Percentiles rank a stretch among this genome's conserved stretches.
These are phyloP conservation scores for Hibiscus tridactylites DNA, from an alignment of 345 rosid species.

Conservation along the genomic window DNA sequence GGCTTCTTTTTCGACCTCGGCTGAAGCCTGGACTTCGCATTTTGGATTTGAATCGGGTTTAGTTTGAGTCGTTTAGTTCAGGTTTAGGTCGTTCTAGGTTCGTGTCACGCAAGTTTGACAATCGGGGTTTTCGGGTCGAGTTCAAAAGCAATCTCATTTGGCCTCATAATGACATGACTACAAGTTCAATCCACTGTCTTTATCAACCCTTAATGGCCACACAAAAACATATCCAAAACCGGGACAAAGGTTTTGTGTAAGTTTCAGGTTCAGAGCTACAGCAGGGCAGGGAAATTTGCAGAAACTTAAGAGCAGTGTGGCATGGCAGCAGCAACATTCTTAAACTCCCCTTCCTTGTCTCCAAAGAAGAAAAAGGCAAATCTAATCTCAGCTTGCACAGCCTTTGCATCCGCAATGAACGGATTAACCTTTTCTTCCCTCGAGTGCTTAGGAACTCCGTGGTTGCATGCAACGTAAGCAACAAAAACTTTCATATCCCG, in stretches of 20 bases:
- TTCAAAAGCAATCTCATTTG: too few relatives aligned
- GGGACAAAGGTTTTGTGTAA: background rate
- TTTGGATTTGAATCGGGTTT: too few relatives aligned
- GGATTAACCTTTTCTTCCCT: conserved; percentile 63
- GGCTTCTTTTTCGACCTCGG: too few relatives aligned
- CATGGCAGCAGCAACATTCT: background rate
- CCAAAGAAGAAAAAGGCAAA: background rate
- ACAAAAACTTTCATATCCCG: conserved; percentile 60
- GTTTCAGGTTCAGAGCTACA: background rate
- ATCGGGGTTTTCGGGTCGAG: too few relatives aligned
- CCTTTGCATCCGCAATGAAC: conserved; percentile 62
- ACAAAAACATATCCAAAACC: background rate
- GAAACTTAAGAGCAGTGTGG: background rate
- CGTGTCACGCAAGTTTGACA: too few relatives aligned
- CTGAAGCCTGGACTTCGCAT: too few relatives aligned
- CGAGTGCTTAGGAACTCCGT: conserved; percentile 45
- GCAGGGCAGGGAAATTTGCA: background rate
- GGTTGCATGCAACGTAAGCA: conserved; percentile 67
- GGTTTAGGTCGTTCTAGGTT: too few relatives aligned
- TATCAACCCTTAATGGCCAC: too few relatives aligned
- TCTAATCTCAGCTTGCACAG: conserved; percentile 59
- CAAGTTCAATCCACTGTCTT: background rate
- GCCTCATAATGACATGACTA: background rate
- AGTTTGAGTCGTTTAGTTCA: too few relatives aligned
- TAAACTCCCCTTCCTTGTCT: background rate